A percentile compares a stretch with the other conserved stretches of the same genome.
Conservation (phyloP, 352 stramenopile genomes). For the Pythium periplocum region DNA sequence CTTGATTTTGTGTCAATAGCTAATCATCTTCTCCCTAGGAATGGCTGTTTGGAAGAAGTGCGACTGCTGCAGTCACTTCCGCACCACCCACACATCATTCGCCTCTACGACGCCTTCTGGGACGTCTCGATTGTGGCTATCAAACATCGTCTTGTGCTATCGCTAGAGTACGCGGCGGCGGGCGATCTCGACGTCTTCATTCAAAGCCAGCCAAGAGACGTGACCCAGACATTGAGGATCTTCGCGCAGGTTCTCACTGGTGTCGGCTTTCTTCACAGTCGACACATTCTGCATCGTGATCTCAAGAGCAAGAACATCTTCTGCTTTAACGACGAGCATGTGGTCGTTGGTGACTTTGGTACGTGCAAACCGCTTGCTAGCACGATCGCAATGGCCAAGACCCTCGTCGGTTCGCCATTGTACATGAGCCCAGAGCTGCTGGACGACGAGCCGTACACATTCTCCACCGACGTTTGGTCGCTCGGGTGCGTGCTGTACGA, state of each 20-base stretch:
- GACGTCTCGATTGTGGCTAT: conserved; percentile 9
- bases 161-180: conserved; percentile 65
- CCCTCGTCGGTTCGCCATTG: conserved; percentile 56
- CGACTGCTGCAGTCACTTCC: conserved; percentile 37
- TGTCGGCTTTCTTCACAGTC: conserved; percentile 65
- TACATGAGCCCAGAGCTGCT: conserved; percentile 80
- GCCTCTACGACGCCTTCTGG: conserved; percentile 54
- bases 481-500: conserved; percentile 83
- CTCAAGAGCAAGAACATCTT: conserved; percentile 87
- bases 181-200: conserved; percentile 55
- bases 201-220: background rate
- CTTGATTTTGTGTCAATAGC: background rate
- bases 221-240: conserved; percentile 19
- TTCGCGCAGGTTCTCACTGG: conserved; percentile 66
- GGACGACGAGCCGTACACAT: conserved; percentile 46
- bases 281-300: conserved; percentile 73
- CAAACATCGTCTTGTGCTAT: conserved; percentile 29
- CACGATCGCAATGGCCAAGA: conserved; percentile 24
- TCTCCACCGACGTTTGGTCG: conserved; percentile 69
- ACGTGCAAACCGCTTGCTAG: conserved; percentile 39
- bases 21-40: conserved; percentile 11
- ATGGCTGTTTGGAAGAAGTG: conserved; percentile 41
- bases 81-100: conserved; percentile 48
- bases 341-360: conserved; percentile 76
- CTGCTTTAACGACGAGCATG: conserved; percentile 75